phyloP scores from a whole-genome alignment of 2,329 filamentous ascomycete genomes.

The Aspergillus uvarum region DNA sequence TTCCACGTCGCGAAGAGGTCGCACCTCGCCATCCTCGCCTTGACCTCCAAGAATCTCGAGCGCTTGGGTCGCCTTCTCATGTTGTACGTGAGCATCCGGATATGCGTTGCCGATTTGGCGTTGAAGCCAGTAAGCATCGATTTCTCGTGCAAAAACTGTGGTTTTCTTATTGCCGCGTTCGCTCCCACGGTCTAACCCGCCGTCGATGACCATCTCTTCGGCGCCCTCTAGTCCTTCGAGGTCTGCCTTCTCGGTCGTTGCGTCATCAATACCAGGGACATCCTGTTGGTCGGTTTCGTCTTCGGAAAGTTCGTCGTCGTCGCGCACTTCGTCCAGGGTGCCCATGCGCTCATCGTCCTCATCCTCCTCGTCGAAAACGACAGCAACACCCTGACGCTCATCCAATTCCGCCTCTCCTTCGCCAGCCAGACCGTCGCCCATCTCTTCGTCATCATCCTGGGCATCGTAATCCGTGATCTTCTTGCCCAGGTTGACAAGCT shows the following conservation, averaged over 20 bases:
- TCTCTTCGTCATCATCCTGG: constrained; percentile 90
- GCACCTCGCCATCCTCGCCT: constrained; percentile 73
- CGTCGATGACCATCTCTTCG: constrained; percentile 83
- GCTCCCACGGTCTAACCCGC: constrained; percentile 50
- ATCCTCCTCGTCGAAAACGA: constrained; percentile 93
- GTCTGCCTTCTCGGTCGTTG: constrained; percentile 33
- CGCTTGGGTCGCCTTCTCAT: constrained; percentile 85
- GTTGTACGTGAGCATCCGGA: constrained; percentile 85
- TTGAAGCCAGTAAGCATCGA: constrained; percentile 97
- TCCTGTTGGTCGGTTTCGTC: constrained; percentile 68
- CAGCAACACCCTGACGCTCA: constrained; percentile 92
- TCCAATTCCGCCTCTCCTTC: constrained; percentile 77
- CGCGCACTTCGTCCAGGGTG: constrained; percentile 80
- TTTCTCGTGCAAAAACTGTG: constrained; percentile 78
- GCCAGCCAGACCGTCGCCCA: constrained; percentile 66
- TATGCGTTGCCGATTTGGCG: constrained; percentile 87
- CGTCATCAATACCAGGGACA: constrained; percentile 52
- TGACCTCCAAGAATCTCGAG: constrained; percentile 78
- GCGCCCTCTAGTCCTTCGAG: constrained; percentile 50
- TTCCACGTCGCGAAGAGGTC: constrained; percentile 85
- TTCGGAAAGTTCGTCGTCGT: constrained; percentile 74
- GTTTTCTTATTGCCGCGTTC: constrained; percentile 49
- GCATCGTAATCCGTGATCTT: constrained; percentile 99
- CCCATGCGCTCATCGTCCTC: constrained; percentile 77
- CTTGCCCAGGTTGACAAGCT: constrained; percentile 92